Evolutionary conservation across 2,329 filamentous ascomycete genomes (phyloP), one percentile per base, ranked within the genome.

Genomic region (Corniculantispora saksenae): DNA sequence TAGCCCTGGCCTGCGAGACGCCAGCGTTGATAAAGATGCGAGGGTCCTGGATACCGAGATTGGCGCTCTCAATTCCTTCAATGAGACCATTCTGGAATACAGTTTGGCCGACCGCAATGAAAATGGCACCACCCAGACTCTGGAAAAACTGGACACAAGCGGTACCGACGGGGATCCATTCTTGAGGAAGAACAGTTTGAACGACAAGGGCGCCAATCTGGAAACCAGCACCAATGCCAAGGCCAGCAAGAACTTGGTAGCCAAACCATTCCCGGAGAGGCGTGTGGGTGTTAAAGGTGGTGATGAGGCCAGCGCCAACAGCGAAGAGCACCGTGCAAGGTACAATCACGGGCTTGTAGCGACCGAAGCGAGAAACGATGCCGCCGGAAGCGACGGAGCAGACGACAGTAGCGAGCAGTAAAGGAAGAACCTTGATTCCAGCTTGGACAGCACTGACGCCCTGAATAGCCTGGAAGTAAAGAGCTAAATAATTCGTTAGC

Each of bases 51-150:
- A 87, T 72, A n/a, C 75, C 75, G 1, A 82, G 79, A 17, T 80
- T 77, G 66, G 80, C 72, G 2, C 70, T 65, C n/a, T 72, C 68
- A 3, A 92, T 78, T 43, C 84, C 80, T 3, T 80, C 74, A 54
- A 86, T 77, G 21, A 92, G 78, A 0, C 83, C 85, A 70, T 91
- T 90, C 67, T 86, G 84, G 78, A 92, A 91, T 54, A 91, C 82
- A 23, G 88, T 86, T 73, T 92, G 87, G 0, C 85, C 85, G 12
- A 90, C 85, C 7, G 86, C 76, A 50, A 80, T 71, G 66, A 82
- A 82, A 45, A 83, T 75, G 61, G 80, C 74, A 12, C 82, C 82
- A 32, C 81, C 81, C 0, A 84, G 71, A 1, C 78, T 75, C 70
- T 83, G 81, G 4, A 74, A 73, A 68, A 84, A 82, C 23, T 83